Percentiles rank a stretch among this genome's conserved stretches.
Conservation (phyloP, 1,284 basidiomycete species). For the Exsudoporus floridanus region DNA sequence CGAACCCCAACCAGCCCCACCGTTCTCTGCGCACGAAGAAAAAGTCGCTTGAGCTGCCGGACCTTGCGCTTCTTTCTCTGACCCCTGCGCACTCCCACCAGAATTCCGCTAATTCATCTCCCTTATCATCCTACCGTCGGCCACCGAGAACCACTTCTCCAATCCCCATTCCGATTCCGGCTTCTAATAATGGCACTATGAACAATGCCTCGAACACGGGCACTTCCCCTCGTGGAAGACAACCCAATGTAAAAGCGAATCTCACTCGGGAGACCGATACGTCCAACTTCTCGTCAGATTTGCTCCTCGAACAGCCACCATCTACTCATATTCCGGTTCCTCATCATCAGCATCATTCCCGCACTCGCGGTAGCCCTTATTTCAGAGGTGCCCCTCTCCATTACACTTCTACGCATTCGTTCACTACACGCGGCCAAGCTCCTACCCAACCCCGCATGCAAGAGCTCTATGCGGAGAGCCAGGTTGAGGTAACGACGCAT, state of each 20-base stretch:
- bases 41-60: constrained; percentile 73
- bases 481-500: constrained; percentile 22
- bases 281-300: constrained; percentile 38
- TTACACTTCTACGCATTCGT: constrained; percentile 41
- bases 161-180: constrained; percentile 46
- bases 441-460: constrained; percentile 35
- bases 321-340: constrained; percentile 46
- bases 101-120: constrained; percentile 39
- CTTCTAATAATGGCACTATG: constrained; percentile 38
- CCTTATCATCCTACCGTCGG: constrained; percentile 43
- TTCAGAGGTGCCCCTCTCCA: constrained; percentile 33
- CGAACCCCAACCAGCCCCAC: constrained; percentile 41
- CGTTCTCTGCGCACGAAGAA: constrained; percentile 65
- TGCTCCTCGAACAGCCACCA: constrained; percentile 41
- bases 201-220: constrained; percentile 37
- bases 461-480: constrained; percentile 36
- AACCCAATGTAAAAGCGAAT: constrained; percentile 33
- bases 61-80: constrained; percentile 64
- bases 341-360: constrained; percentile 33
- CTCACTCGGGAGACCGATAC: constrained; percentile 28
- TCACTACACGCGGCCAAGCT: constrained; percentile 33
- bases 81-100: constrained; percentile 45
- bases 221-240: constrained; percentile 37
- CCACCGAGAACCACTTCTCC: constrained; percentile 45
- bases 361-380: constrained; percentile 34